A percentile compares a stretch with the other conserved stretches of the same genome.
Conservation (phyloP, 768 basidiomycete species). For the Postia placenta region DNA sequence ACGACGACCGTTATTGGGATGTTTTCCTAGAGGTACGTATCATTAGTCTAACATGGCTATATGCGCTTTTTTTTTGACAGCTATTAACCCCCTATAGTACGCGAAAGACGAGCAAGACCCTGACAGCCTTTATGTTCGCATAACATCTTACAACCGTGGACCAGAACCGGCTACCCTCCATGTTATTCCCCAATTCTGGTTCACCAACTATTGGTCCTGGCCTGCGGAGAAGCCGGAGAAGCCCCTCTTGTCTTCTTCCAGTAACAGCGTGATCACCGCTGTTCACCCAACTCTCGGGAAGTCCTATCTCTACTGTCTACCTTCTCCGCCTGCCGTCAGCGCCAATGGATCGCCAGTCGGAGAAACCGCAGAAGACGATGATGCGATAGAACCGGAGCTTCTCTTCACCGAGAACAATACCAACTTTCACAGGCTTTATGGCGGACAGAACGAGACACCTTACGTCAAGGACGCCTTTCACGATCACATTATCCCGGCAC, state of each 20-base stretch:
- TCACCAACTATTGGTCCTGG: conserved; percentile 99
- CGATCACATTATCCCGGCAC: conserved; percentile 88
- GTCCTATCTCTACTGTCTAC: conserved; percentile 81
- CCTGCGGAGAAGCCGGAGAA: conserved; percentile 56
- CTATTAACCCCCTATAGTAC: conserved; percentile 49
- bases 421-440: conserved; percentile 88
- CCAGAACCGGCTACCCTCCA: conserved; percentile 93
- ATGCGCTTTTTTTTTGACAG: conserved; percentile 6
- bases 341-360: conserved; percentile 50
- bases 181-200: conserved; percentile 93
- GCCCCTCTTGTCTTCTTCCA: conserved; percentile 53
- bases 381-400: conserved; percentile 74
- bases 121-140: conserved; percentile 84
- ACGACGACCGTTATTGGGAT: conserved; percentile 96
- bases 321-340: conserved; percentile 87
- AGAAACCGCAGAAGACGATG: conserved; percentile 43
- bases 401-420: conserved; percentile 98
- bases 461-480: conserved; percentile 98
- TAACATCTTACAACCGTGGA: conserved; percentile 95
- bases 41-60: background rate
- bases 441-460: conserved; percentile 72
- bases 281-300: conserved; percentile 71
- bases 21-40: conserved; percentile 87
- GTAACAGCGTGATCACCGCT: conserved; percentile 58
- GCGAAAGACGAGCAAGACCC: conserved; percentile 94